Base-by-base conservation (phyloP, 2,329 filamentous ascomycete species). In the Tothia fuscella region DNA sequence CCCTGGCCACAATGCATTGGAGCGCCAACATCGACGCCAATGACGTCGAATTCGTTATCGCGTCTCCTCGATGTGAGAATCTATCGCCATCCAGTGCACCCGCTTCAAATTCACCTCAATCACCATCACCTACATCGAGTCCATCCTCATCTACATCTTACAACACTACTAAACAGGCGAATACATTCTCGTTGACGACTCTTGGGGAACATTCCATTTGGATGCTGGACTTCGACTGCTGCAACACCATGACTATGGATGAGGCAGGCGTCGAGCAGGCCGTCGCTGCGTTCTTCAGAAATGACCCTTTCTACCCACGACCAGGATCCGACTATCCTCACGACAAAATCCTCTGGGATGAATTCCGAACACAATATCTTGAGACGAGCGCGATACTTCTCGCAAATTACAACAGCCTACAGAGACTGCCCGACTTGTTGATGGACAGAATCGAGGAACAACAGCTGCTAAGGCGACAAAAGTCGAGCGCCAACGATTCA, bases 161-260 rank as follows among this genome's bases (percentile, higher is more conserved):
- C n/a, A n/a, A n/a, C 26, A 34, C 7, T 7, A 34, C 17, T 9
- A 17, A 29, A 9, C 24, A 9, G 5, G n/a, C n/a, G n/a, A n/a
- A n/a, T n/a, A n/a, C n/a, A n/a, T n/a, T n/a, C n/a, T n/a, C n/a
- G n/a, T n/a, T n/a, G n/a, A 33, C 38, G 10, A 21, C 25, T 25
- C 25, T 44, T 13, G 42, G 38, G 7, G 24, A 42, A 26, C 14
- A 41, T 5, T 16, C 21, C n/a, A 40, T 58, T 19, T 59, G 56
- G 56, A 43, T 60, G 3, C 66, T 80, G 68, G 65, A 80, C 72
- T 62, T 78, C 66, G 54, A 76, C 65, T 37, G 74, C 73, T 53
- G 74, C 68, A 47, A 75, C 53, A 48, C 72, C 62, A 45, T 76
- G 62, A 33, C 53, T 0, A 60, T 67, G 58, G 59, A 69, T 36